A percentile compares a stretch with the other conserved stretches of the same genome.
Conservation (phyloP, 2,329 filamentous ascomycete species). For the Trichophyton simii region DNA sequence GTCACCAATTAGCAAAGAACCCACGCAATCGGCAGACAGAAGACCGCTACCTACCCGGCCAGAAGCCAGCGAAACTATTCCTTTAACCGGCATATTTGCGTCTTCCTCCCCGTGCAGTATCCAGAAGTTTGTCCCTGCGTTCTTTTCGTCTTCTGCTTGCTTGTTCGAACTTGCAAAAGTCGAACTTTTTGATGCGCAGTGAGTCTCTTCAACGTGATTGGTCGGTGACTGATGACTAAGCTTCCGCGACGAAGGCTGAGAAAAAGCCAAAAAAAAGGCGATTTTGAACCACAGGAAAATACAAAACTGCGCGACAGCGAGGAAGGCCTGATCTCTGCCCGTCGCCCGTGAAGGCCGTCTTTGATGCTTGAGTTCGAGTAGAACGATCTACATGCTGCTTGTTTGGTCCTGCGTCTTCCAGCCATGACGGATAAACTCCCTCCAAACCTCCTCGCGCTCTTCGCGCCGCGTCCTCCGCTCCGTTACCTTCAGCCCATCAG, state of each 20-base stretch:
- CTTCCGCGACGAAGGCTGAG: neutral
- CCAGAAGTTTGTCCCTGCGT: neutral
- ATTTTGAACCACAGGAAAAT: neutral
- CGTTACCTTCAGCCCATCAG: constrained; percentile 79
- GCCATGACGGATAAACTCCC: constrained; percentile 93
- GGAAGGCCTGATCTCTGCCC: neutral
- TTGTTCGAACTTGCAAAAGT: constrained; percentile 5
- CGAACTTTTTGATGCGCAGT: neutral
- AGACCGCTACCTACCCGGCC: constrained; percentile 38
- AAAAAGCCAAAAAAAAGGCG: neutral
- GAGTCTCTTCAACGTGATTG: neutral
- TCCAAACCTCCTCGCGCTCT: constrained; percentile 81
- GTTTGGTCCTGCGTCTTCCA: neutral
- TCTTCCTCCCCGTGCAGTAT: neutral
- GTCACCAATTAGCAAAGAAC: constrained; percentile 5
- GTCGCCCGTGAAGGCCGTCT: neutral
- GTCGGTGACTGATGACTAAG: neutral
- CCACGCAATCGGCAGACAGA: neutral
- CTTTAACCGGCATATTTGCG: constrained; percentile 33
- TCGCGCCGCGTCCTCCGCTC: constrained; percentile 83
- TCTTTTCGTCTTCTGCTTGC: neutral
- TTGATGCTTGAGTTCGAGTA: neutral
- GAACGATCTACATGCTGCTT: neutral
- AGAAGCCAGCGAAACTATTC: constrained; percentile 42
- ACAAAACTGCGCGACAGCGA: neutral